Percentiles rank a stretch among this genome's conserved stretches.
Conservation (phyloP, 2,329 filamentous ascomycete genomes). For the Achaetomium macrosporum region DNA sequence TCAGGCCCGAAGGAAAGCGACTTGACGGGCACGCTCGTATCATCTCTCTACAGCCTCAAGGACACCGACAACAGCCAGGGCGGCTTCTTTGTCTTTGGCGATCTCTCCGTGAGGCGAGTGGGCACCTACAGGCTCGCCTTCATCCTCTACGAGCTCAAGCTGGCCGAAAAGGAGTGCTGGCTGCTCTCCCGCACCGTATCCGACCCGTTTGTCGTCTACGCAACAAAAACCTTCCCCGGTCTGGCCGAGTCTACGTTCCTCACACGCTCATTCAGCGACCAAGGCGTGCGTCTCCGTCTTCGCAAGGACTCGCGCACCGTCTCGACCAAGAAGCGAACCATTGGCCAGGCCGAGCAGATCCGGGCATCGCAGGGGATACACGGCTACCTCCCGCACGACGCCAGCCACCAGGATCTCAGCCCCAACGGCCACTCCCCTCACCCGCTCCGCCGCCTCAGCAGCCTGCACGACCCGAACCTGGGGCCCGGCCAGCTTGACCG, state of each 20-base stretch:
- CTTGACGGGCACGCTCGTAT: slow-evolving; percentile 67
- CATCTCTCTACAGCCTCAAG: slow-evolving; percentile 76
- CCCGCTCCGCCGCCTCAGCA: slow-evolving; percentile 19
- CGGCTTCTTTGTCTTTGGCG: slow-evolving; percentile 86
- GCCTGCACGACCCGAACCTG: slow-evolving; percentile 15
- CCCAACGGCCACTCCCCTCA: slow-evolving; percentile 19
- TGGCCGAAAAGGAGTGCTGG: slow-evolving; percentile 30
- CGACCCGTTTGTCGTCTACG: slow-evolving; percentile 60
- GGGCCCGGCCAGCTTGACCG: slow-evolving; percentile 16
- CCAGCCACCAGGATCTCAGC: slow-evolving; percentile 17
- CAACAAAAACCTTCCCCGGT: slow-evolving; percentile 67
- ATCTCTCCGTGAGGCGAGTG: slow-evolving; percentile 71
- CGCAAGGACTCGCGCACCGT: slow-evolving; percentile 71
- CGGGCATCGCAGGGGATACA: slow-evolving; percentile 13
- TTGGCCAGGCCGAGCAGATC: slow-evolving; percentile 19
- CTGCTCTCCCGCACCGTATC: slow-evolving; percentile 45
- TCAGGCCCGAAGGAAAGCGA: slow-evolving; percentile 47
- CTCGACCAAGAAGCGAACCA: slow-evolving; percentile 43
- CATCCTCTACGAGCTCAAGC: slow-evolving; percentile 65
- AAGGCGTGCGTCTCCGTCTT: slow-evolving; percentile 75
- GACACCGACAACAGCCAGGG: slow-evolving; percentile 72
- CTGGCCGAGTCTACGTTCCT: slow-evolving; percentile 77
- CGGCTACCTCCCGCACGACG: slow-evolving; percentile 16
- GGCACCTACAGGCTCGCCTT: slow-evolving; percentile 71
- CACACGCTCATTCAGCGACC: slow-evolving; percentile 77